phyloP scores from a whole-genome alignment of 2,329 filamentous ascomycete species.

The Aspergillus niger region DNA sequence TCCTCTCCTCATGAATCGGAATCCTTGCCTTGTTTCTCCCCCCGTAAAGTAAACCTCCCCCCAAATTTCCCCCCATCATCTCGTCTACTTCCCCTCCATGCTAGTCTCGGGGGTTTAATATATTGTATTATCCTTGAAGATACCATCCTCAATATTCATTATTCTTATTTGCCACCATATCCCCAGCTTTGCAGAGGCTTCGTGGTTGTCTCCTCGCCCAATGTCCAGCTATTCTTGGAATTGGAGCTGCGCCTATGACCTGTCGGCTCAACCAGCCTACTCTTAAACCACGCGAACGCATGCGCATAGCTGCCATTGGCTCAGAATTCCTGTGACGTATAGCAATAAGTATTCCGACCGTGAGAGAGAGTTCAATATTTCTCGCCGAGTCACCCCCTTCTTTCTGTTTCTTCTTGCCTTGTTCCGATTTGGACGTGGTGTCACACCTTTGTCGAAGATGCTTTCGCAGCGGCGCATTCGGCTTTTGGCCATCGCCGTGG shows the following conservation, averaged over 20 bases:
- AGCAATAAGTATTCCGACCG: background rate
- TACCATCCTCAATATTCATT: background rate
- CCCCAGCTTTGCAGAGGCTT: background rate
- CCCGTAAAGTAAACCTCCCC: background rate
- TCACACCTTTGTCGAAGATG: conserved; percentile 51
- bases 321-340: background rate
- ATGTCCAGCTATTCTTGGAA: conserved; percentile 18
- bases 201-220: conserved; percentile 11
- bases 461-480: conserved; percentile 70
- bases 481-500: conserved; percentile 63
- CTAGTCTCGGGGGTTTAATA: too few relatives aligned
- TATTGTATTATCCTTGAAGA: background rate
- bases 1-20: too few relatives aligned
- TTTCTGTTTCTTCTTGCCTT: background rate
- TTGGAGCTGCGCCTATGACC: conserved; percentile 21
- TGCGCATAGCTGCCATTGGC: conserved; percentile 2
- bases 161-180: background rate
- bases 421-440: background rate
- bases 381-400: background rate
- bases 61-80: background rate
- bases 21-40: too few relatives aligned
- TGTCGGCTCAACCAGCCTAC: conserved; percentile 12
- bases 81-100: background rate
- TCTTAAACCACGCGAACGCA: conserved; percentile 8
- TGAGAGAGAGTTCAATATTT: background rate